Conservation (phyloP, 2,329 filamentous ascomycete genomes). For the Sphaerulina musiva region DNA sequence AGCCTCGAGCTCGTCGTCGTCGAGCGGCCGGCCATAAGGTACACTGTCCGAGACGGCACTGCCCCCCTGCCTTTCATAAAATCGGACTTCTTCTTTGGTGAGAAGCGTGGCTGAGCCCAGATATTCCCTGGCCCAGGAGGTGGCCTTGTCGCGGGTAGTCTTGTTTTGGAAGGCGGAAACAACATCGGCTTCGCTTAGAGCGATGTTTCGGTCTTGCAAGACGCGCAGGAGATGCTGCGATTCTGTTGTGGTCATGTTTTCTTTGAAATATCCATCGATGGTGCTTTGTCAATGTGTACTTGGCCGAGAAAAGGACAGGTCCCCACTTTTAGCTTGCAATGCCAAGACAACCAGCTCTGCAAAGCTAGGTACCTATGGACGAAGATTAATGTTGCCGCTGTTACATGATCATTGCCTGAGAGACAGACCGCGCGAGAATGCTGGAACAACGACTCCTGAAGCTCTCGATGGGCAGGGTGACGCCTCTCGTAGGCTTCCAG, state of each 20-base stretch:
- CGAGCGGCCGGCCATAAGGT: constrained; percentile 41
- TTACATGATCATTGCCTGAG: not conserved
- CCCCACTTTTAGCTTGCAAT: not conserved
- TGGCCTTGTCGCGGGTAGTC: constrained; percentile 37
- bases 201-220: constrained; percentile 41
- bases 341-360: not conserved
- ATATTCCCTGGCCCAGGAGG: constrained; percentile 44
- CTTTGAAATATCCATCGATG: not conserved
- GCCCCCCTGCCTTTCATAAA: constrained; percentile 34
- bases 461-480: constrained; percentile 6
- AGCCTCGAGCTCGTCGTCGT: constrained; percentile 53
- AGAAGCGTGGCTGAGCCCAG: constrained; percentile 42
- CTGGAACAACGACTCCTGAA: constrained; percentile 10
- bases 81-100: constrained; percentile 44
- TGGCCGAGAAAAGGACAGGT: not conserved
- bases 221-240: constrained; percentile 40
- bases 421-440: constrained; percentile 8
- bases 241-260: constrained; percentile 18
- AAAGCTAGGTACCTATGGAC: no score
- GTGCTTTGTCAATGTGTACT: not conserved
- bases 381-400: no score
- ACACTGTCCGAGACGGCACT: not conserved
- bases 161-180: constrained; percentile 43
- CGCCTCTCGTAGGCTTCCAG: constrained; percentile 10
- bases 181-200: constrained; percentile 42